These are phyloP conservation scores for Kockiozyma suomiensis DNA, from an alignment of 805 yeast species.

Conservation along the genomic window DNA sequence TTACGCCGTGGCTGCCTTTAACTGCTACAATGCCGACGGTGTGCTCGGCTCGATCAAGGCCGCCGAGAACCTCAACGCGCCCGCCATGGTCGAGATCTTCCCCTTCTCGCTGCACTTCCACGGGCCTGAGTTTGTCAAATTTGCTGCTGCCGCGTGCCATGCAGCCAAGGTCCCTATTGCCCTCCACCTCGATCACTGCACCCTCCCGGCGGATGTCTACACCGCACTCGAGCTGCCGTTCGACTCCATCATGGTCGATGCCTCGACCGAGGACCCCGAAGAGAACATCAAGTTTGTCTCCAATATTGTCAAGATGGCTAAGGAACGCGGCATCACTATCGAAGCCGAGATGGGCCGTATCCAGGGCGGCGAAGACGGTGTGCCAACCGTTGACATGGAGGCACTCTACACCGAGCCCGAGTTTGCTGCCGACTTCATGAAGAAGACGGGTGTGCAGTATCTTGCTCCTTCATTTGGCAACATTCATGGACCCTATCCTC, in stretches of 20 bases:
- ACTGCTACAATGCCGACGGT: slow-evolving; percentile 46
- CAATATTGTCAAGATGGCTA: slow-evolving; percentile 42
- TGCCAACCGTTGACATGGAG: slow-evolving; percentile 40
- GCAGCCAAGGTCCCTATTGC: slow-evolving; percentile 45
- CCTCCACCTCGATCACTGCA: slow-evolving; percentile 46
- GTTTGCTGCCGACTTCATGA: slow-evolving; percentile 41
- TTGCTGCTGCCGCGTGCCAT: slow-evolving; percentile 38
- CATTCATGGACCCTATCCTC: slow-evolving; percentile 46
- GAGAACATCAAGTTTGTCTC: slow-evolving; percentile 42
- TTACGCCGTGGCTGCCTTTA: slow-evolving; percentile 45
- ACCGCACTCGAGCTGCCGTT: slow-evolving; percentile 44
- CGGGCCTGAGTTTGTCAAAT: slow-evolving; percentile 41
- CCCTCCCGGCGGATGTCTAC: slow-evolving; percentile 41
- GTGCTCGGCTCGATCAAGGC: slow-evolving; percentile 44
- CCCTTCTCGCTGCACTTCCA: slow-evolving; percentile 47
- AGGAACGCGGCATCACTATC: slow-evolving; percentile 41
- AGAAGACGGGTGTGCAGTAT: slow-evolving; percentile 44
- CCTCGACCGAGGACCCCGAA: slow-evolving; percentile 45
- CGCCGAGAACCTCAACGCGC: slow-evolving; percentile 44
- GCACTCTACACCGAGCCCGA: slow-evolving; percentile 44
- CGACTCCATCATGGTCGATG: slow-evolving; percentile 48
- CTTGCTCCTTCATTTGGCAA: slow-evolving; percentile 48
- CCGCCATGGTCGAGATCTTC: slow-evolving; percentile 44
- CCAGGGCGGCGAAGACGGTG: slow-evolving; percentile 48
- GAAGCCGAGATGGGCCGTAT: slow-evolving; percentile 49